These are phyloP conservation scores for Bryum argenteum DNA, from an alignment of 225 moss, liverwort and hornwort species.

Conservation along the genomic window DNA sequence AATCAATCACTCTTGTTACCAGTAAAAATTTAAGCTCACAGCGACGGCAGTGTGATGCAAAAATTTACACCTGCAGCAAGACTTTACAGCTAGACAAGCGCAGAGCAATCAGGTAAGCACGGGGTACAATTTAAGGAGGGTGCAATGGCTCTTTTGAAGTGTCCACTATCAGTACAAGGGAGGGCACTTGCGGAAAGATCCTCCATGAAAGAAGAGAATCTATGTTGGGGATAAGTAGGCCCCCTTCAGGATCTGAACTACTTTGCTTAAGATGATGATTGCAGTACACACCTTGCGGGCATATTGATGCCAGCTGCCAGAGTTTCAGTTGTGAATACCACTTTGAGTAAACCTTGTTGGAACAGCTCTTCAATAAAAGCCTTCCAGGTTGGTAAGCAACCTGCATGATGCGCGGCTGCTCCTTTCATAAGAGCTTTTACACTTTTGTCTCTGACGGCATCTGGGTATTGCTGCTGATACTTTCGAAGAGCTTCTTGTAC, in stretches of 20 bases:
- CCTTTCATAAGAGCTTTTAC: slow-evolving; percentile 69
- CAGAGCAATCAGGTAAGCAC: slow-evolving; percentile 2
- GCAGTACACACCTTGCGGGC: slow-evolving; percentile 64
- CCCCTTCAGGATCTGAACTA: background rate
- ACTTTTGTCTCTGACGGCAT: slow-evolving; percentile 61
- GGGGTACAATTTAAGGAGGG: slow-evolving; percentile 1
- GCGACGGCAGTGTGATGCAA: background rate
- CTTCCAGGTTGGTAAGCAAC: slow-evolving; percentile 90
- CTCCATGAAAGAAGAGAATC: slow-evolving; percentile 11
- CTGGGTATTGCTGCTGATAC: slow-evolving; percentile 67
- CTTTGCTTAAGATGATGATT: background rate
- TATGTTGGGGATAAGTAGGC: background rate
- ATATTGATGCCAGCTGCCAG: slow-evolving; percentile 93
- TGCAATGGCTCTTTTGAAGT: background rate
- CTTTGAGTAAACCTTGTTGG: slow-evolving; percentile 75
- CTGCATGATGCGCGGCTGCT: slow-evolving; percentile 89
- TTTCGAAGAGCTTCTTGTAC: slow-evolving; percentile 48
- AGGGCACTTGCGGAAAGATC: background rate
- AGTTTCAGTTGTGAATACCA: slow-evolving; percentile 90
- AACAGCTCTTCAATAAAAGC: slow-evolving; percentile 83
- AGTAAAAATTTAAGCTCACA: background rate
- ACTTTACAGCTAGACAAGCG: slow-evolving; percentile 3
- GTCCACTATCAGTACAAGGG: background rate
- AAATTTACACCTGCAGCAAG: slow-evolving; percentile 5
- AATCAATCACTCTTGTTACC: background rate